These are phyloP conservation scores for Wickerhamomyces chambardii DNA, from an alignment of 805 yeast species.

Conservation along the genomic window DNA sequence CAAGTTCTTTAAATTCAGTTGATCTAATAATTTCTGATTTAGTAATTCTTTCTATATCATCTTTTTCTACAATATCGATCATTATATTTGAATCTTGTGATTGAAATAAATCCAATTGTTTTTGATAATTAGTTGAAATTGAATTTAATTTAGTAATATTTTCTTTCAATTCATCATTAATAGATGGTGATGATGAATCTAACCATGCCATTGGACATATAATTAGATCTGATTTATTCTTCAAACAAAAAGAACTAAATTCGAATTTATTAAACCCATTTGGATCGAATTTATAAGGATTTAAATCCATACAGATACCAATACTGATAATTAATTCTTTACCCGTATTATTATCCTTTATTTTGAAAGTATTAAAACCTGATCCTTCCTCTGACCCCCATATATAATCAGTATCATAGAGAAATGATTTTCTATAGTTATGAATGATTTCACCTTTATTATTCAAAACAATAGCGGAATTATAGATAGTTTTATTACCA, in stretches of 20 bases:
- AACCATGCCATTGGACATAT: constrained; percentile 89
- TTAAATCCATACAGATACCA: constrained; percentile 93
- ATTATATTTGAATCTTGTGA: constrained; percentile 1
- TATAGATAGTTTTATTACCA: constrained; percentile 33
- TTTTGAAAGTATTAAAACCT: constrained; percentile 42
- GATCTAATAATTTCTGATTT: constrained; percentile 2
- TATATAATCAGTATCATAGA: constrained; percentile 68
- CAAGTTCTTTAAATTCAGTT: constrained; percentile 17
- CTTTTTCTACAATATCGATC: constrained; percentile 3
- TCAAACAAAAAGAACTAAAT: constrained; percentile 45
- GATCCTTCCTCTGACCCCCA: constrained; percentile 73
- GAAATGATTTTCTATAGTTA: constrained; percentile 68
- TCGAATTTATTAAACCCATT: constrained; percentile 64
- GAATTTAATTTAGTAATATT: constrained; percentile 2
- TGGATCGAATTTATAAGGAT: constrained; percentile 77
- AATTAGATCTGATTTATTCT: constrained; percentile 42
- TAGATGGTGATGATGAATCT: constrained; percentile 35
- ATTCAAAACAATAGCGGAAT: constrained; percentile 60
- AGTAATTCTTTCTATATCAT: constrained; percentile 1
- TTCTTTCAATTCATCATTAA: constrained; percentile 3
- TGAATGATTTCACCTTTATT: constrained; percentile 49
- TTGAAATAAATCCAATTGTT: not conserved
- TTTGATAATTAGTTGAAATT: not conserved
- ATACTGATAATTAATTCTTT: constrained; percentile 36
- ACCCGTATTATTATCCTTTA: constrained; percentile 1